Evolutionary conservation across 148 eudicot genomes (phyloP), one percentile per base, ranked within the genome.

Genomic region (Chenopodium formosanum): DNA sequence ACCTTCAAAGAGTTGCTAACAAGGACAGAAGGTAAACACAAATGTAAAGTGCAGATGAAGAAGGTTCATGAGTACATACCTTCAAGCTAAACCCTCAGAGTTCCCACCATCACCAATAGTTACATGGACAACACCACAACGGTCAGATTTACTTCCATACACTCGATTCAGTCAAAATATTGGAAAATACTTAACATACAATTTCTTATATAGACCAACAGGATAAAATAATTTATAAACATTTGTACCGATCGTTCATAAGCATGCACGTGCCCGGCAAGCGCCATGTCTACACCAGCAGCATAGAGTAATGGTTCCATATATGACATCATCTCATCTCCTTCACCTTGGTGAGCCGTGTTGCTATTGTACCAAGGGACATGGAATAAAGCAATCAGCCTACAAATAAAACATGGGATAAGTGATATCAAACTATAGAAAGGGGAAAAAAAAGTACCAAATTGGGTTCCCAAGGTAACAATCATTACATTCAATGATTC

Each of bases 51-150:
- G n/a, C 66, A 20, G 8, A 62, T 62, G 27, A 23, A 62, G 66
- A 56, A 27, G 40, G 12, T 40, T 46, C 29, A 65, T 9, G 34
- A 75, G 62, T 48, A 79, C 92, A 77, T 87, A 91, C 99, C 80
- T 86, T 85, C 73, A 87, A 72, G 96, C 97, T 88, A 95, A 89
- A 78, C 99, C 99, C 89, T 95, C 99, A 78, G 87, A 83, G 83
- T 95, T 95, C 78, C 99, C 99, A 82, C 99, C 99, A 78, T 95
- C 99, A 62, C 99, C 99, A 78, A 95, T 90, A 79, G 99, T 95
- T 79, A 95, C 88, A 87, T 94, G 99, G 74, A 90, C 94, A 86
- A 98, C 91, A 71, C 99, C 99, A 83, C 99, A 95, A 73, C 87
- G 86, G 84, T 94, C 91, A 47, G 88, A 78, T 81, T 83, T 92